Conservation (phyloP, 2,329 filamentous ascomycete genomes). For the Aspergillus latus region DNA sequence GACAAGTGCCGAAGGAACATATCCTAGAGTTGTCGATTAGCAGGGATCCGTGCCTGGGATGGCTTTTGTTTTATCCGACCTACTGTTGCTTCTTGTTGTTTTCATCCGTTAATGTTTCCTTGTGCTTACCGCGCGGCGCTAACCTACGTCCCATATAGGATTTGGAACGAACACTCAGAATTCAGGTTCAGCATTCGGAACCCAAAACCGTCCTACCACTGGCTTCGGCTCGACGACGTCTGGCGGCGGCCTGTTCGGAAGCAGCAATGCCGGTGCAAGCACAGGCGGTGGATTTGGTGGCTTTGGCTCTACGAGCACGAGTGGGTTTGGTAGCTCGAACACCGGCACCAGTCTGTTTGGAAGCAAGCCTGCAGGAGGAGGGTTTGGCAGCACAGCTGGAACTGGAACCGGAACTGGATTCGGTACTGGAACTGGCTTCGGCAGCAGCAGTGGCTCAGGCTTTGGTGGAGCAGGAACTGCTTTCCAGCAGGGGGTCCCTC, state of each 20-base stretch:
- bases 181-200: conserved; percentile 38
- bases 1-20: background rate
- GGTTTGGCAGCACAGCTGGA: conserved; percentile 21
- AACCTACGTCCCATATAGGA: conserved; percentile 28
- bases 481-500: conserved; percentile 40
- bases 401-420: conserved; percentile 1
- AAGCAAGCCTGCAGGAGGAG: conserved; percentile 18
- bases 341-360: conserved; percentile 32
- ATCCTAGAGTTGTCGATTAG: background rate
- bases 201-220: conserved; percentile 23
- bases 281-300: conserved; percentile 23
- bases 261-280: conserved; percentile 11
- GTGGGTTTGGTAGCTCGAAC: conserved; percentile 31
- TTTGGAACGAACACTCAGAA: conserved; percentile 38
- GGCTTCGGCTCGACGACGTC: conserved; percentile 31
- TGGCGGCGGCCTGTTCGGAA: conserved; percentile 37
- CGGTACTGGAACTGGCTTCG: conserved; percentile 24
- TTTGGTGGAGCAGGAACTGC: conserved; percentile 45
- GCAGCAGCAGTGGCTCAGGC: conserved; percentile 27
- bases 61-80: background rate
- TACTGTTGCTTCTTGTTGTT: conserved; percentile 1
- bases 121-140: conserved; percentile 11
- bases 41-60: conserved; percentile 10
- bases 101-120: background rate
- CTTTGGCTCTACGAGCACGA: conserved; percentile 30